Base-by-base conservation (phyloP, 768 basidiomycete genomes). In the Podaxis mareebaensis region DNA sequence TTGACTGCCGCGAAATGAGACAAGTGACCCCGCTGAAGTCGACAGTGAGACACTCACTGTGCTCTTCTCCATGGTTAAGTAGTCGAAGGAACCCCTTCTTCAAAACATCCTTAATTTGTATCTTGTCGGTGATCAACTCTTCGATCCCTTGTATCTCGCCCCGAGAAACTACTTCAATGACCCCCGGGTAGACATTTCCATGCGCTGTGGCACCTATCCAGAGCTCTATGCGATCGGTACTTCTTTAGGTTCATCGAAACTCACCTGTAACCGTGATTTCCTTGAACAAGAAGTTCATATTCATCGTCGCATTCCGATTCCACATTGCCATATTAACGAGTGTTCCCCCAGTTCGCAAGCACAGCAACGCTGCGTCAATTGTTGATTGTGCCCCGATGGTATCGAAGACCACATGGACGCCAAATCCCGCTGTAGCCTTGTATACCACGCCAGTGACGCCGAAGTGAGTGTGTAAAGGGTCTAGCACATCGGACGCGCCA, bases 351-450 rank as follows among this genome's bases (percentile, higher is more conserved):
- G 78, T 69, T 20, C 77, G 73, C 17, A 81, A 70, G 28, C 76
- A 74, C 8, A 61, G 38, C 12, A 83, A 65, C 1, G 76, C 78
- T 7, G 73, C 67, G 48, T 78, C 74, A 15, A 83, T 59, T 38
- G 75, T 74, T 13, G 70, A 69, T 64, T 81, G 78, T 1, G 74
- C 66, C 0, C 82, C 82, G 2, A 80, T 78, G 15, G 81, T 79
- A 53, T 84, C 83, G 66, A 82, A 83, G 5, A 74, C 79, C 39
- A 80, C 72, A 64, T 82, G 79, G 15, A 79, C 79, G 22, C 82
- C 82, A 2, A 67, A 52, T 3, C 72, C 73, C 24, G 57, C 65
- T 17, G 73, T 82, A 1, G 72, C 72, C 38, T 72, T 65, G 28
- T 60, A 51, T 15, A 71, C 56, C 8, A 75, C 69, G 1, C 68